phyloP scores from a whole-genome alignment of 495 filamentous ascomycete genomes.

The Penicillium angulare region DNA sequence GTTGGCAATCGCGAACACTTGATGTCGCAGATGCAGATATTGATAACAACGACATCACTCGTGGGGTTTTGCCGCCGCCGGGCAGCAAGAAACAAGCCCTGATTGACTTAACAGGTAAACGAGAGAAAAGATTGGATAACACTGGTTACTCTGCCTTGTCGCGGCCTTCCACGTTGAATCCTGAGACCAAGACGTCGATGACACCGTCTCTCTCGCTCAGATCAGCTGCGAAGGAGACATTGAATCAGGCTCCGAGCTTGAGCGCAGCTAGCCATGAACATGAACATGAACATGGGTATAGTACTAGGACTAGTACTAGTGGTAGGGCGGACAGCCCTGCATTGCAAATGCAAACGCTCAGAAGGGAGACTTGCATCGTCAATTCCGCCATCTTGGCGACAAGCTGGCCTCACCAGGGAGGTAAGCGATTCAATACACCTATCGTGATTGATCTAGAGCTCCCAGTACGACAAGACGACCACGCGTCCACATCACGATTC shows the following conservation, averaged over 20 bases:
- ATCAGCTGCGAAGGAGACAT: conserved; percentile 6
- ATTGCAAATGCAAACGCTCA: conserved; percentile 22
- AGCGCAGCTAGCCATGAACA: conserved; percentile 1
- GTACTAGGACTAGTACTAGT: too few relatives aligned
- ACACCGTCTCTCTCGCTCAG: conserved; percentile 6
- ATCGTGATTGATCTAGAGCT: conserved; percentile 78
- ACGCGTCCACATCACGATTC: background rate
- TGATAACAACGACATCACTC: conserved; percentile 6
- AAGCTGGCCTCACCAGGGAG: conserved; percentile 60
- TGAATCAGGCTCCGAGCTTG: conserved; percentile 1
- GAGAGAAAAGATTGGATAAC: conserved; percentile 40
- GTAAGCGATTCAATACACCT: conserved; percentile 66
- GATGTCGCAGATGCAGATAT: background rate
- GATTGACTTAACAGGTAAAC: conserved; percentile 54
- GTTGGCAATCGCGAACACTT: conserved; percentile 24
- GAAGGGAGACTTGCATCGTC: conserved; percentile 72
- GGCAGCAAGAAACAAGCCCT: conserved; percentile 59
- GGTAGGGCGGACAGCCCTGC: background rate
- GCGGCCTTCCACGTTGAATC: background rate
- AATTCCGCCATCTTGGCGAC: conserved; percentile 72
- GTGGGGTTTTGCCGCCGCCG: conserved; percentile 23
- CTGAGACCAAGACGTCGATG: conserved; percentile 5
- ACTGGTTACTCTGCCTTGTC: conserved; percentile 19
- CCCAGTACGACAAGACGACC: conserved; percentile 42
- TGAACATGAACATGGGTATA: too few relatives aligned